Evolutionary conservation across 2,329 filamentous ascomycete species (phyloP).

Genomic region (Colletotrichum sojae): DNA sequence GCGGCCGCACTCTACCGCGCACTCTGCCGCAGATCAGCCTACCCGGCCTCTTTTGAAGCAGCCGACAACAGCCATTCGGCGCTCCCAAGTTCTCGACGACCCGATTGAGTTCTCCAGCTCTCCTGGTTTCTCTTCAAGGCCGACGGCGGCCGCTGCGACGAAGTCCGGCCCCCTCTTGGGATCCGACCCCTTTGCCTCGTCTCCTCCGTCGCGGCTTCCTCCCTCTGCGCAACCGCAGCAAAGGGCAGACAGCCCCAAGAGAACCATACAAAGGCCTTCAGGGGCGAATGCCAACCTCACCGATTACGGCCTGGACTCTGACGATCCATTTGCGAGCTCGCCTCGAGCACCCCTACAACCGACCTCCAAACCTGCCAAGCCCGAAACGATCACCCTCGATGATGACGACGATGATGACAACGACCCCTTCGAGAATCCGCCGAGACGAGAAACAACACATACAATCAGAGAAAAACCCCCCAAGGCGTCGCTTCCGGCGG

Average conservation of each 20-base stretch:
- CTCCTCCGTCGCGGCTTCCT: conserved; percentile 31
- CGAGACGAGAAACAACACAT: neutral
- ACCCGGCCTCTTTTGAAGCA: neutral
- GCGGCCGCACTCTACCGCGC: conserved; percentile 17
- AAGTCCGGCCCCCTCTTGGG: neutral
- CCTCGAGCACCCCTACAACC: conserved; percentile 30
- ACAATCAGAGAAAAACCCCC: neutral
- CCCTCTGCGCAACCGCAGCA: conserved; percentile 24
- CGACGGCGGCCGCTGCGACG: neutral
- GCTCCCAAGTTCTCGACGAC: conserved; percentile 26
- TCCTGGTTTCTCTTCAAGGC: conserved; percentile 34
- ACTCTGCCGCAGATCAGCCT: conserved; percentile 6
- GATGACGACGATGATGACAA: conserved; percentile 21
- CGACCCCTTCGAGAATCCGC: conserved; percentile 17
- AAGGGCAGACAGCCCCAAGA: conserved; percentile 44
- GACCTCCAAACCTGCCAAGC: conserved; percentile 12
- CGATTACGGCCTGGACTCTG: conserved; percentile 22
- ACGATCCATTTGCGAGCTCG: conserved; percentile 46
- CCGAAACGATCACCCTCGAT: conserved; percentile 20
- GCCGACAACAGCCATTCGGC: neutral
- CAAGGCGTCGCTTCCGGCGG: neutral
- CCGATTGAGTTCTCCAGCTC: conserved; percentile 57
- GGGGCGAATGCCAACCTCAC: neutral
- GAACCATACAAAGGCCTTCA: conserved; percentile 24
- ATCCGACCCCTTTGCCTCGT: conserved; percentile 44